Base-by-base conservation (phyloP, 257 asterid genomes). In the Galeopsis tetrahit region DNA sequence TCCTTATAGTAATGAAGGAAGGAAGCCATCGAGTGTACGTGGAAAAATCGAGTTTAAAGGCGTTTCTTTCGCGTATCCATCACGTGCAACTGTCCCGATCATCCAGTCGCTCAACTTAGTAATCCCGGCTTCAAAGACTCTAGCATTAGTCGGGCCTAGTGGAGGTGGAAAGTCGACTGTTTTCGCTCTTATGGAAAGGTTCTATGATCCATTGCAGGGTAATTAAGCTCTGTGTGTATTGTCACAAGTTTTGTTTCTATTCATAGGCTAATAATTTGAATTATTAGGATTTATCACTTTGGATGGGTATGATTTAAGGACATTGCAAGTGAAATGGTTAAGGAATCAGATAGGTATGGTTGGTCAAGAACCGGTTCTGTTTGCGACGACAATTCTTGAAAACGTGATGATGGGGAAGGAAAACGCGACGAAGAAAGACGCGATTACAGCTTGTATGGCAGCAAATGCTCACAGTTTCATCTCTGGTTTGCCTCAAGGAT, bases 91-190 rank as follows among this genome's bases (percentile, higher is more conserved):
- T n/a, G 34, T 84, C 61, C 89, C 79, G 13, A 84, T 91, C 75
- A 86, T 89, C 69, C 90, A 81, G 31, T 82, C 90, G 28, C 87
- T 89, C 6, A 75, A 87, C 69, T 72, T 91, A 40, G 84, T 80
- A 8, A 80, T 91, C 73, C 92, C 89, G 34, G 75, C 92, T 58
- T 79, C 90, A 17, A 89, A 84, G 82, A 87, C 95, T 59, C 74
- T 80, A 17, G 96, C 97, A 7, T 79, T 91, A 64, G 96, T 91
- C 1, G 97, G 97, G 51, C 70, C 82, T 1, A 91, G 96, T 65
- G 96, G 96, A 76, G 92, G 95, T 11, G 97, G 97, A 13, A 91
- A 91, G 79, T 91, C 97, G 2, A 89, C 96, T 0, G 69, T 91
- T 66, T 91, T 91, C 32, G 96, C 96, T 56, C 92, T 91, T 57